Base-by-base conservation (phyloP, 169 alveolate genomes). In the Plasmodium cynomolgi region DNA sequence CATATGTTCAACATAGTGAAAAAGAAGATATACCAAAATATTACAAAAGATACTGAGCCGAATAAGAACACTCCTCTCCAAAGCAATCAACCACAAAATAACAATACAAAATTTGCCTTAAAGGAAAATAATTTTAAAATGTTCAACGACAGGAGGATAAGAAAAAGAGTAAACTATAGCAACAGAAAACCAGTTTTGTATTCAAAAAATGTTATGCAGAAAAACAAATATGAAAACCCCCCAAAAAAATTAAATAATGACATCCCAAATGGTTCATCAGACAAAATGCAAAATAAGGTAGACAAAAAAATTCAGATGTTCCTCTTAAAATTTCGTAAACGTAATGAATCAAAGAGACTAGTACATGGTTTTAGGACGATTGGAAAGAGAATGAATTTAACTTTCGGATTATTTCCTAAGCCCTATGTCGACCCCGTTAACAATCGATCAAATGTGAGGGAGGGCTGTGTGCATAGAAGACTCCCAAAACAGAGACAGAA, bases 1-100 rank as follows among this genome's bases (percentile, higher is more conserved):
- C 83, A 88, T 37, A 80, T 88, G 58, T 62, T 88, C 73, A 47
- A 88, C 29, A 80, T 79, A 80, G 83, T 88, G 58, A 88, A 88
- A 80, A 88, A 37, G 17, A 88, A 80, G 54, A 77, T 88, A 58
- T 88, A 88, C 56, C 77, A 39, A 58, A 77, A 88, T 80, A 41
- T 39, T 80, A 26, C 17, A 80, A 88, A 62, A 88, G 83, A 88
- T 79, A 23, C 34, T 50, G 84, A 29, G 9, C 17, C 20, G 20
- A 80, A 80, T 58, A 56, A 88, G 23, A 26, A 62, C 2, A 56
- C 37, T 2, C 15, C 74, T 11, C 50, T 33, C 13, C 50, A 75
- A 85, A 85, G 23, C 15, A 20, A 20, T 0, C 26, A 8, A 54
- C 15, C 50, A 5, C 86, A 86, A 75, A 20, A 80, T 41, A 81